Percentiles rank a stretch among this genome's conserved stretches.
These are phyloP conservation scores for Piromyces finnis DNA, from an alignment of 192 early-diverging fungal genomes.

Conservation along the genomic window DNA sequence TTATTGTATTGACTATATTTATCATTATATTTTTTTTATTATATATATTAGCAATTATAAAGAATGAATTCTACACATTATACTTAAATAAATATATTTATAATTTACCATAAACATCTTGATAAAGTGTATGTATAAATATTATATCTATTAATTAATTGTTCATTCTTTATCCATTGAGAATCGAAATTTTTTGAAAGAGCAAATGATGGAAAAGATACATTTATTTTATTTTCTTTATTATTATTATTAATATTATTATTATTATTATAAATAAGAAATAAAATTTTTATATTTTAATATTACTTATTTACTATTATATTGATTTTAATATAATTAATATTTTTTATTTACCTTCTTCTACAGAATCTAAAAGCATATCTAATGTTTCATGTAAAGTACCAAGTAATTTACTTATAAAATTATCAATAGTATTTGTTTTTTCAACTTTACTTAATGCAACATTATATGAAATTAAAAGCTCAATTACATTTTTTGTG, in stretches of 20 bases:
- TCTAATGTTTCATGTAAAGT: neutral
- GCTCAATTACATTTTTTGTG: neutral
- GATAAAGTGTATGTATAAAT: neutral
- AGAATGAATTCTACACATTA: too few relatives aligned
- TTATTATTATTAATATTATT: too few relatives aligned
- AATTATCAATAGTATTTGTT: neutral
- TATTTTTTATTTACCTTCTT: neutral
- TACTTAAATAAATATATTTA: too few relatives aligned
- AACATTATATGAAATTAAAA: neutral
- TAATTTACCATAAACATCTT: neutral
- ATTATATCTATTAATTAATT: neutral
- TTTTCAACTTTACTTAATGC: neutral
- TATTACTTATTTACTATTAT: too few relatives aligned
- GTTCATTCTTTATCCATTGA: neutral
- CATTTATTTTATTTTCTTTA: neutral
- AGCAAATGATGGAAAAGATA: neutral
- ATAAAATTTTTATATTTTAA: too few relatives aligned
- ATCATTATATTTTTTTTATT: too few relatives aligned
- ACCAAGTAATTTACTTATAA: neutral
- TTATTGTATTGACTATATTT: neutral
- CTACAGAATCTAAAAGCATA: neutral
- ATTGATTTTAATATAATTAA: too few relatives aligned
- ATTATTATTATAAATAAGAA: too few relatives aligned
- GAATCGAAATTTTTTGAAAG: neutral
- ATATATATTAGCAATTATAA: too few relatives aligned